Percentiles rank a stretch among this genome's conserved stretches.
phyloP scores from a whole-genome alignment of 208 protist genomes.

The Wallacemonas sp. region DNA sequence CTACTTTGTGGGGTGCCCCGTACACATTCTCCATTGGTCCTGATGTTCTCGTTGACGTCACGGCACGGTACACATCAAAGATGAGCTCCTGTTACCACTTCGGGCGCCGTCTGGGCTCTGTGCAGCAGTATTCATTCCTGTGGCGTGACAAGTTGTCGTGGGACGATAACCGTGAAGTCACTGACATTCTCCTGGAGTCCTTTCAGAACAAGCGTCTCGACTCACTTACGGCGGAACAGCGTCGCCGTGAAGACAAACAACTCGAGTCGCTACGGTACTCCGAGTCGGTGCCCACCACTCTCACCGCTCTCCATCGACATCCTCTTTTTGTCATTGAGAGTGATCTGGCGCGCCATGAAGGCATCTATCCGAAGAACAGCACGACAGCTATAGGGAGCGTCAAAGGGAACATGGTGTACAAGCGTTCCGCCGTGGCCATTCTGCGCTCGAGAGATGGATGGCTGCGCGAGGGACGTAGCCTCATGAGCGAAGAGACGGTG shows the following conservation, averaged over 20 bases:
- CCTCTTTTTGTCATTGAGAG: slow-evolving; percentile 88
- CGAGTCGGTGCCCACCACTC: slow-evolving; percentile 80
- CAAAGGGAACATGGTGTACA: slow-evolving; percentile 86
- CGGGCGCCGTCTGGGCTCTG: slow-evolving; percentile 56
- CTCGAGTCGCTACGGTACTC: slow-evolving; percentile 78
- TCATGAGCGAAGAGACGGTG: slow-evolving; percentile 53
- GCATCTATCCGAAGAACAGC: slow-evolving; percentile 78
- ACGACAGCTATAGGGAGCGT: slow-evolving; percentile 80
- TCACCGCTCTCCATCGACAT: slow-evolving; percentile 70
- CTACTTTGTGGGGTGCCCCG: slow-evolving; percentile 79
- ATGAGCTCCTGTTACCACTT: slow-evolving; percentile 68
- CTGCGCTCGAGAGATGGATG: slow-evolving; percentile 87
- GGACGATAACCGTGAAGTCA: slow-evolving; percentile 80
- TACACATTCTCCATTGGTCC: slow-evolving; percentile 82
- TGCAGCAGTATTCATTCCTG: slow-evolving; percentile 65
- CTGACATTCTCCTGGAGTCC: slow-evolving; percentile 62
- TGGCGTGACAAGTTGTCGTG: slow-evolving; percentile 73
- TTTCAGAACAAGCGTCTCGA: slow-evolving; percentile 38
- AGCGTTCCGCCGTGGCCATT: slow-evolving; percentile 79
- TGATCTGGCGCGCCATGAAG: slow-evolving; percentile 75
- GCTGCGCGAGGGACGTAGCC: slow-evolving; percentile 75
- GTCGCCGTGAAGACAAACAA: slow-evolving; percentile 61
- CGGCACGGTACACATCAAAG: slow-evolving; percentile 82
- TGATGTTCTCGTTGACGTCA: slow-evolving; percentile 71
- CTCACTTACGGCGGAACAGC: slow-evolving; percentile 25